Conservation (phyloP, 2,329 filamentous ascomycete genomes). For the Neofusicoccum parvum region DNA sequence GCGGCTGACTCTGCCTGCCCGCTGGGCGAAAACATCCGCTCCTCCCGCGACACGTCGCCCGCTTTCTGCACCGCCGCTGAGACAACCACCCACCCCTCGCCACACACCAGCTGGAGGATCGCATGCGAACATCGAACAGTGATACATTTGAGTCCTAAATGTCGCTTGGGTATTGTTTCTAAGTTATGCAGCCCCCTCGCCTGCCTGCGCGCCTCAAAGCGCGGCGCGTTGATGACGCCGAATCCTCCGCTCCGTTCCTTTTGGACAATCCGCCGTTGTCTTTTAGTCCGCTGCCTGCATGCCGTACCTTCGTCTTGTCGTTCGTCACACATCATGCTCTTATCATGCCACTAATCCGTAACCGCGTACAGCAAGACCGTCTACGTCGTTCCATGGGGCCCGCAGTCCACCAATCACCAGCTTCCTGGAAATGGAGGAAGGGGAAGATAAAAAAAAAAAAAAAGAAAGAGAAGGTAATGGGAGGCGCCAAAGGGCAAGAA, state of each 20-base stretch:
- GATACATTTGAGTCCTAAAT: constrained; percentile 13
- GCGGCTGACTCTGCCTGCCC: background rate
- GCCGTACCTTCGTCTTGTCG: constrained; percentile 2
- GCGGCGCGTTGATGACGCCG: background rate
- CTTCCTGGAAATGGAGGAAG: background rate
- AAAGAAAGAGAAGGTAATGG: background rate
- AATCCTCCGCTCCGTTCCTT: background rate
- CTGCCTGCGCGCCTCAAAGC: too few relatives aligned
- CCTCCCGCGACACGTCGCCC: background rate
- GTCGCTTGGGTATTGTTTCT: constrained; percentile 16
- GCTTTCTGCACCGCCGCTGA: constrained; percentile 4
- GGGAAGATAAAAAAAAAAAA: background rate
- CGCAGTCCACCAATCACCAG: background rate
- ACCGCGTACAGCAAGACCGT: constrained; percentile 14
- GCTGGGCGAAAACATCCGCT: background rate
- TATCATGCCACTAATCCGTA: constrained; percentile 5
- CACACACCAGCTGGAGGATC: background rate
- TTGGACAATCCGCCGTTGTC: background rate
- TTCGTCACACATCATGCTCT: background rate
- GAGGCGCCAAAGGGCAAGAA: background rate
- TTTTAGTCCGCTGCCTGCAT: background rate
- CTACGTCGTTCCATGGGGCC: constrained; percentile 10
- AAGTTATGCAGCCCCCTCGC: background rate
- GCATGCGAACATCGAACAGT: constrained; percentile 8
- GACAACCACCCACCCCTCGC: background rate